phyloP scores from a whole-genome alignment of 2,329 filamentous ascomycete species.

The Myotisia sp. region DNA sequence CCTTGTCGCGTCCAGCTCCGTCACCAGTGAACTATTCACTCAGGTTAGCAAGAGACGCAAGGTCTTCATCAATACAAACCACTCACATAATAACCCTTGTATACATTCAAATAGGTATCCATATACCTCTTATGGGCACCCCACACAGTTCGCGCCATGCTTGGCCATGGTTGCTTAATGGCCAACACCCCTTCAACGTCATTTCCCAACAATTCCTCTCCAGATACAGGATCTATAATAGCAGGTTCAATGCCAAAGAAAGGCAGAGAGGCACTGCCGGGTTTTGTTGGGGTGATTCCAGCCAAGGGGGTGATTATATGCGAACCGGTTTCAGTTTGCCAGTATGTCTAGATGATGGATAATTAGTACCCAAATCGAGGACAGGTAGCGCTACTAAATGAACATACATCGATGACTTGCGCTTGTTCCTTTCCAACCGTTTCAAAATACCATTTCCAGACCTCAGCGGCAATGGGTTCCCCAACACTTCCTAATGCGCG shows the following conservation, averaged over 20 bases:
- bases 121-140: slow-evolving; percentile 96
- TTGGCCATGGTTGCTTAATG: slow-evolving; percentile 97
- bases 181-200: slow-evolving; percentile 93
- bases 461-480: slow-evolving; percentile 91
- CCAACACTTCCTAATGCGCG: slow-evolving; percentile 88
- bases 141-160: slow-evolving; percentile 96
- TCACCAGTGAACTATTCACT: slow-evolving; percentile 45
- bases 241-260: slow-evolving; percentile 98
- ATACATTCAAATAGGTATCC: slow-evolving; percentile 96
- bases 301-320: slow-evolving; percentile 89
- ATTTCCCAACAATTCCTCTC: slow-evolving; percentile 84
- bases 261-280: slow-evolving; percentile 83
- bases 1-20: slow-evolving; percentile 87
- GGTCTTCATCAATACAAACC: not conserved
- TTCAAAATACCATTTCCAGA: slow-evolving; percentile 99
- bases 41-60: slow-evolving; percentile 5
- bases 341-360: slow-evolving; percentile 63
- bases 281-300: slow-evolving; percentile 90
- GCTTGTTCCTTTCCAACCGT: slow-evolving; percentile 84
- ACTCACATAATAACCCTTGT: slow-evolving; percentile 93
- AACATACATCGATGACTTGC: slow-evolving; percentile 81
- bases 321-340: slow-evolving; percentile 98
- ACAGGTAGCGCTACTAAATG: not conserved
- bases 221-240: slow-evolving; percentile 91
- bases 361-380: not conserved